Evolutionary conservation across 163 green algal species (phyloP).

Genomic region (Coccomyxa subellipsoidea): DNA sequence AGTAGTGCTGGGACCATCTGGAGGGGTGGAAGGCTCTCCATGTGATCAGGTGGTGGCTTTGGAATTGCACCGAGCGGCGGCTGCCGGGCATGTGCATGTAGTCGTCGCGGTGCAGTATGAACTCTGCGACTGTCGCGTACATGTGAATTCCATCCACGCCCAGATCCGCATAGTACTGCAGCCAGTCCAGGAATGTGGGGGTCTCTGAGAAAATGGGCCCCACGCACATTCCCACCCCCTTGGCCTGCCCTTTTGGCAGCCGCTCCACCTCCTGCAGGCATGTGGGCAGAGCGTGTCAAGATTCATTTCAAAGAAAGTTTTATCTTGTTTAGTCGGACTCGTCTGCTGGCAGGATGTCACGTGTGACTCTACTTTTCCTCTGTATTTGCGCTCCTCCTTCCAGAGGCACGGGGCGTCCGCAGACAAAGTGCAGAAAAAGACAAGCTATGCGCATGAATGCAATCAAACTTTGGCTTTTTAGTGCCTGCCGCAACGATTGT

Average conservation of each 20-base stretch:
- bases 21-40: constrained; percentile 3
- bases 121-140: not conserved
- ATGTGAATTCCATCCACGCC: constrained; percentile 5
- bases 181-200: not conserved
- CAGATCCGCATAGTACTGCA: constrained; percentile 5
- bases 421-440: too few relatives aligned
- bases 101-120: not conserved
- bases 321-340: too few relatives aligned
- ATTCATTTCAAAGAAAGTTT: not conserved
- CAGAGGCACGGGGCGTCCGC: too few relatives aligned
- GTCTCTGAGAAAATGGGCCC: not conserved
- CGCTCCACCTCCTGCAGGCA: not conserved
- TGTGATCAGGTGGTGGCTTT: constrained; percentile 1
- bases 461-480: too few relatives aligned
- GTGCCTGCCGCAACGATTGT: too few relatives aligned
- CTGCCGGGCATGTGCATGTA: not conserved
- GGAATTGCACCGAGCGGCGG: not conserved
- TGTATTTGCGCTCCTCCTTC: too few relatives aligned
- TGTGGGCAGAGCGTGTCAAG: not conserved
- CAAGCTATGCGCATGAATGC: too few relatives aligned
- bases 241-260: not conserved
- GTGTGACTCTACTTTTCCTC: too few relatives aligned
- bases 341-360: too few relatives aligned
- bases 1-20: constrained; percentile 1
- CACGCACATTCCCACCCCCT: constrained; percentile 3